Conservation (phyloP, 768 basidiomycete species). For the Leccinum subtestaceum region DNA sequence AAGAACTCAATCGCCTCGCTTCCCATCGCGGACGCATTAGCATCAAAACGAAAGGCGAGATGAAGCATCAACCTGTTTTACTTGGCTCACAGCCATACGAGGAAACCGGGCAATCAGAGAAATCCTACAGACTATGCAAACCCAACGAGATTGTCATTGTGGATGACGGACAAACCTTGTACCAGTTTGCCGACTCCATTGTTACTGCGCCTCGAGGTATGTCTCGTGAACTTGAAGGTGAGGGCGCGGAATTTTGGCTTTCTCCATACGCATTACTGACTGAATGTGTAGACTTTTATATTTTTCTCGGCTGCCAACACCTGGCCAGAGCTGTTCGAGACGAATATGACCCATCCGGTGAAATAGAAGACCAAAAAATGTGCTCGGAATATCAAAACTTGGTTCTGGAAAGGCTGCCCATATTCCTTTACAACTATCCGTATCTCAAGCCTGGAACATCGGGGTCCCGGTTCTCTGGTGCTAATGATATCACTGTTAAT, state of each 20-base stretch:
- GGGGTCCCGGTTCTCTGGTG: too few relatives aligned
- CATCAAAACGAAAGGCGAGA: constrained; percentile 41
- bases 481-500: too few relatives aligned
- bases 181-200: constrained; percentile 68
- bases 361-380: too few relatives aligned
- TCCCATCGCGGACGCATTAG: constrained; percentile 56
- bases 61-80: constrained; percentile 67
- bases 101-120: constrained; percentile 44
- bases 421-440: too few relatives aligned
- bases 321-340: too few relatives aligned
- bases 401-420: too few relatives aligned
- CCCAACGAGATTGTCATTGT: constrained; percentile 73
- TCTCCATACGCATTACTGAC: neutral
- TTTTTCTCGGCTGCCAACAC: too few relatives aligned
- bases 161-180: constrained; percentile 75
- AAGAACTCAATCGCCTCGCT: constrained; percentile 78
- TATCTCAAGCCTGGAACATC: too few relatives aligned
- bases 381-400: too few relatives aligned
- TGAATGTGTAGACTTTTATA: too few relatives aligned
- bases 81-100: constrained; percentile 41
- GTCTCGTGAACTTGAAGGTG: constrained; percentile 84
- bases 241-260: constrained; percentile 24
- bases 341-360: too few relatives aligned
- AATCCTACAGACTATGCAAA: constrained; percentile 56
- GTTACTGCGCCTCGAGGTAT: constrained; percentile 84